Evolutionary conservation across 345 rosid species (phyloP).

Genomic region (Boechera divaricarpa): DNA sequence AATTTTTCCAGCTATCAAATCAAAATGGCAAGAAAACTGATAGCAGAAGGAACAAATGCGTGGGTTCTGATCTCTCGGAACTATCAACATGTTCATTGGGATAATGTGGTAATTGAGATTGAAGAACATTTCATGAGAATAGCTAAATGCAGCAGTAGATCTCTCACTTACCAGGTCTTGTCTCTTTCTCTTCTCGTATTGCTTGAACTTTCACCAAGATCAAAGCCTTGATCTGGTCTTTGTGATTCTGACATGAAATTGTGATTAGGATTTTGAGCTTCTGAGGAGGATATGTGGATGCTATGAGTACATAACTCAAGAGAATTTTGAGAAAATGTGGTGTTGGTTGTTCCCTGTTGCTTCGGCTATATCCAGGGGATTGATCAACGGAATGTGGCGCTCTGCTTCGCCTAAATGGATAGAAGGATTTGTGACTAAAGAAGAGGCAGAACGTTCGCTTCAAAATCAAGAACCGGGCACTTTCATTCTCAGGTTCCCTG

Average conservation of each 20-base stretch:
- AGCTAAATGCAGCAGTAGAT: slow-evolving; percentile 73
- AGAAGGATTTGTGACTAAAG: slow-evolving; percentile 93
- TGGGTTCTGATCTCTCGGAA: slow-evolving; percentile 79
- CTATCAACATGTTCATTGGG: slow-evolving; percentile 77
- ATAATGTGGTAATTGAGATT: slow-evolving; percentile 68
- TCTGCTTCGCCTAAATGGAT: slow-evolving; percentile 84
- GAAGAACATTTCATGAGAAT: slow-evolving; percentile 87
- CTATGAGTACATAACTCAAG: slow-evolving; percentile 76
- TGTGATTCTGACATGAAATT: slow-evolving; percentile 16
- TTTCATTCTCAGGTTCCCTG: slow-evolving; percentile 88
- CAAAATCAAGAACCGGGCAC: slow-evolving; percentile 93
- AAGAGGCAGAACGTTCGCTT: slow-evolving; percentile 92
- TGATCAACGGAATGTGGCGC: slow-evolving; percentile 71
- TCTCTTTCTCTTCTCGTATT: not conserved
- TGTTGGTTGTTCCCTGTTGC: slow-evolving; percentile 97
- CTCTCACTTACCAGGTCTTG: slow-evolving; percentile 76
- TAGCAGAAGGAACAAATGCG: slow-evolving; percentile 85
- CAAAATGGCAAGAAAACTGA: slow-evolving; percentile 73
- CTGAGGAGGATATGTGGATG: slow-evolving; percentile 84
- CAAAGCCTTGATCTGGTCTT: slow-evolving; percentile 12
- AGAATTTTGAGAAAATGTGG: slow-evolving; percentile 93
- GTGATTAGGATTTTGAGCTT: slow-evolving; percentile 70
- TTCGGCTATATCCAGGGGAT: slow-evolving; percentile 64
- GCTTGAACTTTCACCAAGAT: slow-evolving; percentile 20
- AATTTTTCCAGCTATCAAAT: slow-evolving; percentile 65